Percentiles rank a stretch among this genome's conserved stretches.
These are phyloP conservation scores for Peronospora tabacina DNA, from an alignment of 352 stramenopile genomes.

Conservation along the genomic window DNA sequence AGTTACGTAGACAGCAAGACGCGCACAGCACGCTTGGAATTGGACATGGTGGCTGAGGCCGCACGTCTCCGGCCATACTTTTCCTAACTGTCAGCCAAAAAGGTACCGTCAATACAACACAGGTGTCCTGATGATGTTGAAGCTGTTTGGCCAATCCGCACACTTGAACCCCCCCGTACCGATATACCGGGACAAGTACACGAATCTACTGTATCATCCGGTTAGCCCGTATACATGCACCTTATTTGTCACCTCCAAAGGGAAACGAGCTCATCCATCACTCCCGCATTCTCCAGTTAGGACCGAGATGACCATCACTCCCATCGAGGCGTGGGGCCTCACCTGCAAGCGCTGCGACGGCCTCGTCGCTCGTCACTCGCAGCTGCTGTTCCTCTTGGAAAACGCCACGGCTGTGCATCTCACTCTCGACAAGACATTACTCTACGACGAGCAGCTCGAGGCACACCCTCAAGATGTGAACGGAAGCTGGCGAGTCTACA, in stretches of 20 bases:
- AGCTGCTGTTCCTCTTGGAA: slow-evolving; percentile 45
- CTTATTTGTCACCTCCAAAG: not conserved
- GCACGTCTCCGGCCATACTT: slow-evolving; percentile 31
- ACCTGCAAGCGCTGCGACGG: slow-evolving; percentile 25
- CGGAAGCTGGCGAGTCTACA: slow-evolving; percentile 33
- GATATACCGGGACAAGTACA: not conserved
- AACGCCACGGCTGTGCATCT: slow-evolving; percentile 45
- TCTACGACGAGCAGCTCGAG: slow-evolving; percentile 31
- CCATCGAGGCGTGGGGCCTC: slow-evolving; percentile 25
- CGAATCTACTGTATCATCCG: too few relatives aligned
- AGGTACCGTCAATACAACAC: not conserved
- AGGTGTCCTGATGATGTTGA: slow-evolving; percentile 4
- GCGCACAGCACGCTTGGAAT: slow-evolving; percentile 57
- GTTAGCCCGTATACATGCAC: too few relatives aligned
- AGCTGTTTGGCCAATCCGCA: slow-evolving; percentile 20
- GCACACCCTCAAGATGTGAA: slow-evolving; percentile 9
- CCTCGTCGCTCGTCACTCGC: slow-evolving; percentile 28
- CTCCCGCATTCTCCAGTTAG: not conserved
- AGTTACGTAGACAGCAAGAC: slow-evolving; percentile 66
- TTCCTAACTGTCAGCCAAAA: not conserved
- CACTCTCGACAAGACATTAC: slow-evolving; percentile 29
- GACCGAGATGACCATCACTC: slow-evolving; percentile 14
- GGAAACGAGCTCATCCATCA: slow-evolving; percentile 1
- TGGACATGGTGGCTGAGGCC: slow-evolving; percentile 83
- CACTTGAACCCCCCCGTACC: not conserved